Evolutionary conservation across 257 asterid species (phyloP).

Genomic region (Mentha longifolia): DNA sequence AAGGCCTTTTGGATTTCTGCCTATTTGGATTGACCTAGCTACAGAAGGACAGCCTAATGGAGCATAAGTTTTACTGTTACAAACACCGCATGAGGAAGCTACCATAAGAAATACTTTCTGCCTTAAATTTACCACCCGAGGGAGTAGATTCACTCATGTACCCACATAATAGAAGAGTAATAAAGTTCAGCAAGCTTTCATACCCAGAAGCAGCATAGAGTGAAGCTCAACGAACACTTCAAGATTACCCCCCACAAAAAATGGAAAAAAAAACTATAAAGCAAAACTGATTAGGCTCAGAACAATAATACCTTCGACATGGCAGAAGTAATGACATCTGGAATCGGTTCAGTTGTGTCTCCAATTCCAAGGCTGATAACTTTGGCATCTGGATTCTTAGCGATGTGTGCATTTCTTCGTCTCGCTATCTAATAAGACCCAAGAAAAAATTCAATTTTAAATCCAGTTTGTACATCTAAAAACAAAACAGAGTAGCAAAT

Average conservation of each 20-base stretch:
- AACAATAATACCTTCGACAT: slow-evolving; percentile 75
- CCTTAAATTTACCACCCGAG: not conserved
- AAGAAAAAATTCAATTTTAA: slow-evolving; percentile 10
- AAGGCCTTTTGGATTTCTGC: not conserved
- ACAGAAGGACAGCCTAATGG: slow-evolving; percentile 16
- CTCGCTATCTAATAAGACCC: slow-evolving; percentile 69
- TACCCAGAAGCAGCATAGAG: not conserved
- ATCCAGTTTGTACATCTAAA: slow-evolving; percentile 18
- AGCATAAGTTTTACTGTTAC: not conserved
- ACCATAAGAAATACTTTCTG: slow-evolving; percentile 3
- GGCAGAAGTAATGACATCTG: slow-evolving; percentile 85
- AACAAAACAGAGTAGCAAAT: slow-evolving; percentile 6
- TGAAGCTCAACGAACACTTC: slow-evolving; percentile 15
- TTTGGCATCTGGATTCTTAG: slow-evolving; percentile 81
- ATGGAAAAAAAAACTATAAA: not conserved
- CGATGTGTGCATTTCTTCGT: slow-evolving; percentile 75
- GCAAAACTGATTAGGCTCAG: slow-evolving; percentile 15
- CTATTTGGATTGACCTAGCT: slow-evolving; percentile 21
- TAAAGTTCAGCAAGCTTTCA: not conserved
- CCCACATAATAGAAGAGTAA: slow-evolving; percentile 1
- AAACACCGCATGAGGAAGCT: slow-evolving; percentile 12
- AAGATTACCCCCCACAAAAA: slow-evolving; percentile 1
- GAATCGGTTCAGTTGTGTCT: slow-evolving; percentile 97
- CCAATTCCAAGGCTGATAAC: slow-evolving; percentile 98
- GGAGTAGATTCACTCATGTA: not conserved